Evolutionary conservation across 768 basidiomycete genomes (phyloP).

Genomic region (Xanthoconium stramineum): DNA sequence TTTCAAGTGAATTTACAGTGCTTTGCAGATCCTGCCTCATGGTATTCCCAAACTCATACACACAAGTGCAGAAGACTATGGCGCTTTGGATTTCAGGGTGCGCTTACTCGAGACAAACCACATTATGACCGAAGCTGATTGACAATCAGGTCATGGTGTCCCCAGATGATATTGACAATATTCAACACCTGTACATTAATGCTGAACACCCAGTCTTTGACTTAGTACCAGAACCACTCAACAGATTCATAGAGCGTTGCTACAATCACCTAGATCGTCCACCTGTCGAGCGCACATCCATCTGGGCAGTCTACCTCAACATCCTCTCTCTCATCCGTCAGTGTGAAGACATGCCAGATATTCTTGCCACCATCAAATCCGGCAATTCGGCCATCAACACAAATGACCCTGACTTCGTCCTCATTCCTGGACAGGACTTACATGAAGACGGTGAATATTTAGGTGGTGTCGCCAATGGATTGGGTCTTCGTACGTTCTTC

Average conservation of each 20-base stretch:
- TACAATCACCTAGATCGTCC: background rate
- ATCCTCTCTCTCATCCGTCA: too few species aligned
- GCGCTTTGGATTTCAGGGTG: background rate
- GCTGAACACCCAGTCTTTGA: background rate
- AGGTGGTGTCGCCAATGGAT: too few species aligned
- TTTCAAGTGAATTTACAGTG: background rate
- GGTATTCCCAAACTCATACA: background rate
- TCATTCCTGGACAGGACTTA: too few species aligned
- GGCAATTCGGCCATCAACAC: too few species aligned
- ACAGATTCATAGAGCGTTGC: background rate
- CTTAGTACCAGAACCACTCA: background rate
- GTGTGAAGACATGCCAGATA: too few species aligned
- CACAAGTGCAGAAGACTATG: background rate
- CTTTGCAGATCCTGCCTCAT: background rate
- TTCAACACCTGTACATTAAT: background rate
- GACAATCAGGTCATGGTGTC: too few species aligned
- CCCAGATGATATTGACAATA: background rate
- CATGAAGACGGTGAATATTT: too few species aligned
- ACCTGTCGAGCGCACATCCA: background rate
- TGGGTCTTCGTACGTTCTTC: too few species aligned
- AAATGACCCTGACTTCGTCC: too few species aligned
- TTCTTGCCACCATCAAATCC: too few species aligned
- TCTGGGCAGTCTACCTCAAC: background rate
- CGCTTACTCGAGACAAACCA: too few species aligned
- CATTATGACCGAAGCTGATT: too few species aligned